phyloP scores from a whole-genome alignment of 805 yeast species.

The Saccharomycopsis sp. region DNA sequence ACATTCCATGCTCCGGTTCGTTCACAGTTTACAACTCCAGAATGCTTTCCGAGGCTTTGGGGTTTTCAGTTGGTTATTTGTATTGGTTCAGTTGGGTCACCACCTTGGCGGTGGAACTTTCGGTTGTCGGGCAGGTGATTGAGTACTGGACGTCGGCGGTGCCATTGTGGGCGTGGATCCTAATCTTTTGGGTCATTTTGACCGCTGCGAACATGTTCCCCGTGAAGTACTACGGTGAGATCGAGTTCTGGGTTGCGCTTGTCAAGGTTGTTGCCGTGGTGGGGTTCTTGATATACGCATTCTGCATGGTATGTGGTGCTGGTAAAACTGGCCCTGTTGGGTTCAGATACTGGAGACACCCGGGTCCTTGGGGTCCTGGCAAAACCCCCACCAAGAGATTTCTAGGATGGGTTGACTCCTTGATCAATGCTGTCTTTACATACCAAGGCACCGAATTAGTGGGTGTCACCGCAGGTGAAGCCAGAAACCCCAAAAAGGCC shows the following conservation, averaged over 20 bases:
- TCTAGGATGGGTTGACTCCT: conserved; percentile 45
- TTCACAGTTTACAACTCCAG: conserved; percentile 56
- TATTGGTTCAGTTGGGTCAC: conserved; percentile 71
- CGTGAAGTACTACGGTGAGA: conserved; percentile 46
- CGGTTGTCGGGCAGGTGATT: conserved; percentile 48
- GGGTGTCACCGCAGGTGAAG: conserved; percentile 53
- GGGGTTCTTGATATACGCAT: conserved; percentile 45
- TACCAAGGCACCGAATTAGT: conserved; percentile 53
- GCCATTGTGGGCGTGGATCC: conserved; percentile 55
- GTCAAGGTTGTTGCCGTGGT: conserved; percentile 45
- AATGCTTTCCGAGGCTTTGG: conserved; percentile 54
- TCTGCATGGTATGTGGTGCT: conserved; percentile 50
- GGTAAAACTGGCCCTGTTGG: conserved; percentile 50
- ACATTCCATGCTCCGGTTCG: conserved; percentile 54
- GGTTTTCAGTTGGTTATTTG: conserved; percentile 60
- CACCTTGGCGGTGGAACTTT: conserved; percentile 53
- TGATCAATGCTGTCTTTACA: conserved; percentile 46
- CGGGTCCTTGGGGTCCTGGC: conserved; percentile 64
- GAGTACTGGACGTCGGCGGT: conserved; percentile 45
- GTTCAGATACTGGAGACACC: conserved; percentile 55
- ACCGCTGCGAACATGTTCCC: conserved; percentile 41
- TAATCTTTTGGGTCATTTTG: conserved; percentile 41
- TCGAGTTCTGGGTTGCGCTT: conserved; percentile 49
- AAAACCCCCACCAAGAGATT: conserved; percentile 37
- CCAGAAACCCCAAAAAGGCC: conserved; percentile 55